Conservation (phyloP, 108 stramenopile species). For the Pseudonitzschia multiseries region DNA sequence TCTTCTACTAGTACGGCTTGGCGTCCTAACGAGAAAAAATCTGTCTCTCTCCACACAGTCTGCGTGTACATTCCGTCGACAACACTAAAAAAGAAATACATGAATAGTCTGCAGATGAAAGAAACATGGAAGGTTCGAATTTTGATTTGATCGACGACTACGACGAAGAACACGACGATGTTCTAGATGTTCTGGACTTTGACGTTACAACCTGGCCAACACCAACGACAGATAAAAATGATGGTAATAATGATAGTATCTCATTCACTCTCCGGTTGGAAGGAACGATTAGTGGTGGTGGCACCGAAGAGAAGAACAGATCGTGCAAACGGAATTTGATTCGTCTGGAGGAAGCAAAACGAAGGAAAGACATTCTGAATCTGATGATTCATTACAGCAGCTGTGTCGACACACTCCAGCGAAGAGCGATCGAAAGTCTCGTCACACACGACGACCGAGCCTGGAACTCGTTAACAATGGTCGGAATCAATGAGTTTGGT, state of each 20-base stretch:
- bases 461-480: slow-evolving; percentile 33
- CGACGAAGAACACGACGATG: neutral
- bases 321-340: neutral
- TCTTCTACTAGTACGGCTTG: too few species aligned
- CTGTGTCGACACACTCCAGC: slow-evolving; percentile 3
- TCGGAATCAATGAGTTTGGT: slow-evolving; percentile 21
- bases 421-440: neutral
- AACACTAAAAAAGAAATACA: too few species aligned
- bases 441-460: neutral
- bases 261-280: slow-evolving; percentile 4
- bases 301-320: neutral
- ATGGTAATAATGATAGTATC: too few species aligned
- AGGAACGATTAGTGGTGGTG: neutral
- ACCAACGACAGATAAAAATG: too few species aligned
- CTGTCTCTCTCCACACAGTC: too few species aligned
- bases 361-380: neutral
- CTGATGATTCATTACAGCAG: slow-evolving; percentile 5
- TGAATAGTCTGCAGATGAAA: too few species aligned
- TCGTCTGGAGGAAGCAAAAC: neutral
- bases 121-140: neutral
- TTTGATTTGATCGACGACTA: too few species aligned
- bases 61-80: too few species aligned
- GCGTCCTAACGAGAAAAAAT: too few species aligned
- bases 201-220: neutral
- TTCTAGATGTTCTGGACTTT: neutral